Evolutionary conservation across 495 filamentous ascomycete species (phyloP).

Genomic region (Penicillium silybi): DNA sequence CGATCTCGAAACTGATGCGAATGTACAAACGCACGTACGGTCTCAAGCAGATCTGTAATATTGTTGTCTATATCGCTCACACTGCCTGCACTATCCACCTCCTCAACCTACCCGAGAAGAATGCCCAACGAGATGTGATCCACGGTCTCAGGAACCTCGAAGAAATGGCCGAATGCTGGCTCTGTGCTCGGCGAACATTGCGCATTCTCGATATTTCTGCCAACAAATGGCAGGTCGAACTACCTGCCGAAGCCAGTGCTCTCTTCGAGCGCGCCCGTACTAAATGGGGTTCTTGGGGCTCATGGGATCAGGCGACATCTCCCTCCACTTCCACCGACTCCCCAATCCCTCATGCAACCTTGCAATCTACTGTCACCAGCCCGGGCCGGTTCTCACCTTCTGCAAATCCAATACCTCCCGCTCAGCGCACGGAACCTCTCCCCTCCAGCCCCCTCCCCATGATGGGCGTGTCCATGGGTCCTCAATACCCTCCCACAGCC

Average conservation of each 20-base stretch:
- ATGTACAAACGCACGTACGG: slow-evolving; percentile 91
- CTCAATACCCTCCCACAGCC: slow-evolving; percentile 15
- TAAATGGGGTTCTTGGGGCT: slow-evolving; percentile 51
- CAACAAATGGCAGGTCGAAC: slow-evolving; percentile 78
- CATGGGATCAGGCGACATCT: slow-evolving; percentile 39
- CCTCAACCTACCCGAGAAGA: slow-evolving; percentile 87
- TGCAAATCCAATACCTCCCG: slow-evolving; percentile 1
- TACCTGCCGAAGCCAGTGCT: slow-evolving; percentile 76
- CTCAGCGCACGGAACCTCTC: slow-evolving; percentile 12
- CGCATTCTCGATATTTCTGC: slow-evolving; percentile 82
- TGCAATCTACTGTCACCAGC: slow-evolving; percentile 13
- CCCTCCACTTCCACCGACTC: slow-evolving; percentile 34
- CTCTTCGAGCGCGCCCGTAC: slow-evolving; percentile 64
- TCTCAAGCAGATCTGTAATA: slow-evolving; percentile 88
- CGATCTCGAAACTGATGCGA: slow-evolving; percentile 86
- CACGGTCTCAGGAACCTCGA: slow-evolving; percentile 91
- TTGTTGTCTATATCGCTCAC: slow-evolving; percentile 92
- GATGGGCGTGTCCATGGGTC: slow-evolving; percentile 4
- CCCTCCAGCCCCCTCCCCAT: slow-evolving; percentile 8
- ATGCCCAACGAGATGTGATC: slow-evolving; percentile 79
- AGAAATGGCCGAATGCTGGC: slow-evolving; percentile 94
- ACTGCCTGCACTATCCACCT: slow-evolving; percentile 92
- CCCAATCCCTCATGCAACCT: slow-evolving; percentile 10
- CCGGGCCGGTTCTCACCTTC: slow-evolving; percentile 19
- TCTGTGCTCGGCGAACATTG: slow-evolving; percentile 80